Evolutionary conservation across 1,284 basidiomycete species (phyloP), one percentile per base, ranked within the genome.

Genomic region (Ganoderma multipileum): DNA sequence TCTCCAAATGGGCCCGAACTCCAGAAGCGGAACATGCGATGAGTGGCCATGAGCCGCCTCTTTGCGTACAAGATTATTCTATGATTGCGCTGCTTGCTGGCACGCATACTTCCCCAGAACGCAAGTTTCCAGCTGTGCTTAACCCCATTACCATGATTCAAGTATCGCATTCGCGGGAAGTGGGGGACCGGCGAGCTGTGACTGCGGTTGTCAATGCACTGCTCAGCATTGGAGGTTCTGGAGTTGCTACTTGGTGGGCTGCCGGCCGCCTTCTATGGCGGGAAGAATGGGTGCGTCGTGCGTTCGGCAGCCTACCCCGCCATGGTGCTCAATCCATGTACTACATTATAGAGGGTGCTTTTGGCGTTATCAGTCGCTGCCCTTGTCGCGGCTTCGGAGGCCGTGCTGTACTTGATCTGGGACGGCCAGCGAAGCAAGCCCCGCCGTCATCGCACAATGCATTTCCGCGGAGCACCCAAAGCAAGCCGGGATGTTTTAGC

Each of bases 41-140:
- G 60, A 76, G 79, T 28, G 75, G 80, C 8, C 81, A 82, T 62
- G 79, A 79, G 7, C 83, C 85, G 12, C 78, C 81, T 7, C 79
- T 94, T 68, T 80, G 88, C 70, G 80, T 86, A 11, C 78, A 80
- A 30, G 82, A 84, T 23, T 94, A 92, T 76, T 81, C 84, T 14
- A 93, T 93, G 87, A 80, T 93, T 60, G 81, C 91, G n/a, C 81
- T 95, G 33, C 86, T 95, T 3, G 92, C 93, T 23, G 93, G 93
- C 36, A 85, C 90, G 3, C 86, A 84, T 42, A 91, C 92, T 20
- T 91, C 91, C 7, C 93, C 93, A 18, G 88, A 91, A 67, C 86
- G 90, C 62, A 87, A 84, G 59, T 91, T 92, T 69, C 89, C 89
- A 39, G 18, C 14, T 28, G 36, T 63, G 5, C 36, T 75, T 79